Evolutionary conservation across 306 rosid species (phyloP).

Genomic region (Parietaria judaica): DNA sequence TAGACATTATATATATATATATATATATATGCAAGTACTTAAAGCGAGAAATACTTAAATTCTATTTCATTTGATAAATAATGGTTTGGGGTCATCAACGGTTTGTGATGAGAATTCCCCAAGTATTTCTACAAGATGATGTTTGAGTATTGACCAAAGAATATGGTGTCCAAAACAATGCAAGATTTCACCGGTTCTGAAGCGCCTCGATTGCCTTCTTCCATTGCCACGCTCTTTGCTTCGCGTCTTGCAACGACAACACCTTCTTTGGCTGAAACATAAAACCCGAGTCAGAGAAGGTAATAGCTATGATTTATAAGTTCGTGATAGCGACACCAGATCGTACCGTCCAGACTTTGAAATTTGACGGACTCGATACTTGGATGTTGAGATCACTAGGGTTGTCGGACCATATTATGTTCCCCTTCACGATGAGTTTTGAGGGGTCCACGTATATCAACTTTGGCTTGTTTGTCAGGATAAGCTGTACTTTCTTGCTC

Average conservation of each 20-base stretch:
- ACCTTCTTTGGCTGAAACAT: conserved; percentile 85
- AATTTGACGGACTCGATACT: conserved; percentile 71
- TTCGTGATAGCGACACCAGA: conserved; percentile 4
- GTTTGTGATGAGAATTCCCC: conserved; percentile 21
- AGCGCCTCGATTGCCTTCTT: conserved; percentile 97
- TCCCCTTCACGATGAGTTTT: conserved; percentile 78
- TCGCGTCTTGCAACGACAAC: conserved; percentile 76
- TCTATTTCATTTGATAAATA: conserved; percentile 37
- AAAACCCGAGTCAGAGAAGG: not conserved
- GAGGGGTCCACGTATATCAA: conserved; percentile 93
- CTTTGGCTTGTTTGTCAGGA: conserved; percentile 94
- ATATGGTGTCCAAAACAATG: conserved; percentile 28
- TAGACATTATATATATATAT: not conserved
- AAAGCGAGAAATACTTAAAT: conserved; percentile 4
- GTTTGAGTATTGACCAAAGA: conserved; percentile 21
- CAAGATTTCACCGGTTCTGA: conserved; percentile 70
- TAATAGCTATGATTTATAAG: too few relatives aligned
- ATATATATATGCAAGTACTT: not conserved
- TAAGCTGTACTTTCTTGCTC: conserved; percentile 98
- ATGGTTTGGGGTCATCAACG: conserved; percentile 24
- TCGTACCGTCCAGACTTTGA: conserved; percentile 89
- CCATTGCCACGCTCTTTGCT: conserved; percentile 93
- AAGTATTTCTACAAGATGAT: conserved; percentile 33
- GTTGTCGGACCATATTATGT: conserved; percentile 89
- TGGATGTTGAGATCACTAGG: conserved; percentile 84